Base-by-base conservation (phyloP, 345 rosid genomes). In the Reutealis trisperma region DNA sequence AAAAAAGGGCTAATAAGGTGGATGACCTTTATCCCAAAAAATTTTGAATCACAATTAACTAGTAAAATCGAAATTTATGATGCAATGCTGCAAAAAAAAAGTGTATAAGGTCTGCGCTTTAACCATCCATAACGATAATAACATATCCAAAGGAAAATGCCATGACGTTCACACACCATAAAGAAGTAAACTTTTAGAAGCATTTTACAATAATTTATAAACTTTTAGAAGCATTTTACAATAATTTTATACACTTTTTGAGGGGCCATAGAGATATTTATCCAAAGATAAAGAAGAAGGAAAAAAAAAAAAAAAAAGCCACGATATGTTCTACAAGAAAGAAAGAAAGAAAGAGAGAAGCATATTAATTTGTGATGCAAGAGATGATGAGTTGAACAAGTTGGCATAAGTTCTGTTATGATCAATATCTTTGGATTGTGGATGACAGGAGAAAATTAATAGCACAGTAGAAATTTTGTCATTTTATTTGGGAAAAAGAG, bases 171-270 rank as follows among this genome's bases (percentile, higher is more conserved):
- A 6, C 57, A 24, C 72, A 47, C 59, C 58, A 68, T n/a, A 67
- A 45, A 16, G n/a, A 8, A 41, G 24, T 42, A 12, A 9, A 3
- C 21, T 45, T n/a, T 22, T 68, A 67, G 13, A 68, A 24, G 73
- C 73, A 70, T 49, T 51, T 70, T 70, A 30, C 73, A 30, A 71
- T 71, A 30, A 54, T 16, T 55, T 8, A n/a, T 22, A 18, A 63
- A 42, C 51, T 66, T 71, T 71, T 71, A 67, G 13, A 68, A 24
- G 73, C 73, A 70, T 49, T 51, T 70, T 70, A 30, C 73, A 30
- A 71, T 71, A 30, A 54, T 55, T 16, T 55, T 8, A n/a, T 22
- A 18, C 74, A 42, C 51, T 66, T 71, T 71, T 71, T 18, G 0
- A 55, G 30, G 24, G 47, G 47, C 65, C 19, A 21, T 2, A 0